phyloP scores from a whole-genome alignment of 352 stramenopile genomes.

The Globisporangium megalacanthum region DNA sequence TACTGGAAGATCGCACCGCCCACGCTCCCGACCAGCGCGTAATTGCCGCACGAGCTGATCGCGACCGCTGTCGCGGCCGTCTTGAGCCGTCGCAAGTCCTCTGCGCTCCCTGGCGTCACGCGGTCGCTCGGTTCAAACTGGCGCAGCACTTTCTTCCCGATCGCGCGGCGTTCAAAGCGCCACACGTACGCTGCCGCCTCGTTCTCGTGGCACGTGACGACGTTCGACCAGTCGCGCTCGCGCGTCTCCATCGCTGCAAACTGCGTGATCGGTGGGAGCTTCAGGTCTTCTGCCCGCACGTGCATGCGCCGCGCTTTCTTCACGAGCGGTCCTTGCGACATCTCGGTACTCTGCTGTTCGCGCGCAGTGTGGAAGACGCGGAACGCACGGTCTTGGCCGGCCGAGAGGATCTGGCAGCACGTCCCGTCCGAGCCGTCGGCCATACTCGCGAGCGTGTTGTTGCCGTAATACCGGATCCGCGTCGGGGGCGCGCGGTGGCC shows the following conservation, averaged over 20 bases:
- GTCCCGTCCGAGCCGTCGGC: constrained; percentile 81
- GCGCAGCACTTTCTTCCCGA: constrained; percentile 90
- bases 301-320: constrained; percentile 89
- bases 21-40: constrained; percentile 89
- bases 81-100: constrained; percentile 59
- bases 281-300: constrained; percentile 79
- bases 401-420: constrained; percentile 87
- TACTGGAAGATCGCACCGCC: constrained; percentile 93
- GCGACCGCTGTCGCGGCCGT: constrained; percentile 64
- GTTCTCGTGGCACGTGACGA: constrained; percentile 93
- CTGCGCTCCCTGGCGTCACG: constrained; percentile 45
- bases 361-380: constrained; percentile 89
- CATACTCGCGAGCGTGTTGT: constrained; percentile 83
- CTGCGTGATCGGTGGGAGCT: constrained; percentile 89
- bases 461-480: constrained; percentile 88
- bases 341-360: constrained; percentile 86
- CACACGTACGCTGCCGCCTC: constrained; percentile 93
- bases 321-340: constrained; percentile 88
- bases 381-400: constrained; percentile 87
- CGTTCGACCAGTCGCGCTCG: constrained; percentile 89
- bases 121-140: constrained; percentile 80
- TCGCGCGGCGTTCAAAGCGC: constrained; percentile 89
- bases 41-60: constrained; percentile 93
- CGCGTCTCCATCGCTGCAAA: constrained; percentile 90
- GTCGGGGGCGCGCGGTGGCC: constrained; percentile 83